Evolutionary conservation across 2,329 filamentous ascomycete genomes (phyloP).

Genomic region (Diplodia sapinea): DNA sequence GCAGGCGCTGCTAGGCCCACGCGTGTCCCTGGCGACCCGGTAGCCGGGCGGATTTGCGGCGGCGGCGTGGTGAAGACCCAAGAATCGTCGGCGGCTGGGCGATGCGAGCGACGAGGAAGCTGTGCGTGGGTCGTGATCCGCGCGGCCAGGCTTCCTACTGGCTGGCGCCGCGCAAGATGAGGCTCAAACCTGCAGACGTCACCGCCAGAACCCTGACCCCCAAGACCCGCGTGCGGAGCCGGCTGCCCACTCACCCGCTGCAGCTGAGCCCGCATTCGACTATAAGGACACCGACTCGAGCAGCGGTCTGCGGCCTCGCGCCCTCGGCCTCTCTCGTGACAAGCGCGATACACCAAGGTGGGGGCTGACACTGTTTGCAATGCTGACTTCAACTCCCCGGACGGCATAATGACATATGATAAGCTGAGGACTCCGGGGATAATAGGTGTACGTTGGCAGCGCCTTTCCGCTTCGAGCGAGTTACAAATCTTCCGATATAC

Average conservation of each 20-base stretch:
- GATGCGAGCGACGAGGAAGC: background rate
- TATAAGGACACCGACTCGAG: slow-evolving; percentile 9
- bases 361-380: slow-evolving; percentile 21
- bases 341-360: slow-evolving; percentile 5
- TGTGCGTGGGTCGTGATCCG: background rate
- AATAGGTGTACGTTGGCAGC: slow-evolving; percentile 22
- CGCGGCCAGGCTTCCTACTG: slow-evolving; percentile 29
- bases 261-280: slow-evolving; percentile 7
- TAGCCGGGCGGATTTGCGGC: background rate
- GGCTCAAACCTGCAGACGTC: slow-evolving; percentile 14
- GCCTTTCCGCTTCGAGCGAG: slow-evolving; percentile 12
- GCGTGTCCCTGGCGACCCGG: slow-evolving; percentile 4
- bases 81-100: background rate
- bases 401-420: slow-evolving; percentile 28
- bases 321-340: slow-evolving; percentile 14
- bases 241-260: background rate
- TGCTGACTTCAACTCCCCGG: slow-evolving; percentile 24
- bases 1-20: background rate
- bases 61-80: background rate
- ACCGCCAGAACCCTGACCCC: background rate
- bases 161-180: slow-evolving; percentile 9
- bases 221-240: background rate
- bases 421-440: slow-evolving; percentile 6
- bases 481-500: slow-evolving; percentile 23
- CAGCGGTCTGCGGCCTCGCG: slow-evolving; percentile 4